Evolutionary conservation across 345 rosid species (phyloP), one percentile per base, ranked within the genome.

Genomic region (Brassica juncea): DNA sequence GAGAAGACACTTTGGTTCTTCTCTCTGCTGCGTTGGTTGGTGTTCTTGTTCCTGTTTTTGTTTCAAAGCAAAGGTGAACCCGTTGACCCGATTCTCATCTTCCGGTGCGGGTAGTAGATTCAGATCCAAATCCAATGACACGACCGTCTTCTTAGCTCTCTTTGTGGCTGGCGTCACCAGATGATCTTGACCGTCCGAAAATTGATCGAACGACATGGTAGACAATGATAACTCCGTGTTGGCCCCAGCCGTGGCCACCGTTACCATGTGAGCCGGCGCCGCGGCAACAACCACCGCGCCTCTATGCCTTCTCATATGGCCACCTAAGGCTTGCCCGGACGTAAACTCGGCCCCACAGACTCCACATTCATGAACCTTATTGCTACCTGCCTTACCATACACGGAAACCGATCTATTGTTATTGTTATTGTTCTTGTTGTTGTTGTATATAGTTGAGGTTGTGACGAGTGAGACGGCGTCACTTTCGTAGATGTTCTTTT

Each of bases 241-340:
- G 28, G 83, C 82, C 12, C 66, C 8, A 52, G 79, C 32, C 37
- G 68, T 28, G 8, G 78, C 78, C 52, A 71, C 73, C 11, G 59
- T 71, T 6, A 64, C 83, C 5, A 19, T 19, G 3, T 71, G 66
- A 6, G 66, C 59, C 59, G 23, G 25, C 8, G 59, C 25, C 59
- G 59, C 8, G 5, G 23, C 1, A 0, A 58, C 73, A 61, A 25
- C 78, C 63, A 61, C 76, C 0, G 92, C 82, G 0, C 88, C 84
- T 59, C 97, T 84, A 39, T 95, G 99, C 82, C 99, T 80, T 84
- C 99, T 80, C 99, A 95, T 95, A 68, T 95, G 99, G 8, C 99
- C 99, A 2, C 99, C 99, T 66, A 95, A 82, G 8, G 99, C 99
- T 84, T 95, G 99, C 1, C 99, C 99, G 0, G 99, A 95, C n/a